Evolutionary conservation across 2,329 filamentous ascomycete species (phyloP), one percentile per base, ranked within the genome.

Genomic region (Chrysoporthe puriensis): DNA sequence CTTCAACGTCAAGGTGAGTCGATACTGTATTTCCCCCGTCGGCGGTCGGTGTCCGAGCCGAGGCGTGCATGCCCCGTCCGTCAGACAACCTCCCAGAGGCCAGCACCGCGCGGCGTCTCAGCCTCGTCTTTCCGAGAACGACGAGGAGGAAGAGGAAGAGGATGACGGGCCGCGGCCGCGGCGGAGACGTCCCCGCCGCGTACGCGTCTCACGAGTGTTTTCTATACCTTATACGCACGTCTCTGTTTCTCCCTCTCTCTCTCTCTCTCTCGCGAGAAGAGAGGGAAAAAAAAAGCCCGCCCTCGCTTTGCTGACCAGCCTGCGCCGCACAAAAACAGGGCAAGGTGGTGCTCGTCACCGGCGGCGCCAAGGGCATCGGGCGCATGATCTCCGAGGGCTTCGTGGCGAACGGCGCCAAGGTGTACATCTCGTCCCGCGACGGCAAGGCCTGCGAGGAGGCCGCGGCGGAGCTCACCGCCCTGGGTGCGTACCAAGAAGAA

Each of bases 341-440:
- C 76, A 88, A 88, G 79, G 83, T 86, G 63, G 84, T 87, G 72
- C 82, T 88, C 68, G 81, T 88, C 63, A 88, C 86, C 5, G 86
- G 86, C 70, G 84, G 84, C 63, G 85, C 83, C 58, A 86, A 89
- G 74, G 88, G 88, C 71, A 86, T 91, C 70, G 89, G 89, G 18
- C 85, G 85, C 68, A 91, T 91, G 88, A 91, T 91, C 70, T 85
- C 86, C 43, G 81, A 88, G 66, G 89, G 87, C 67, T 90, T 89
- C 77, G 82, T 90, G n/a, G 76, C 81, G 66, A 90, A 89, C 77
- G 87, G 88, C 66, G 85, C 85, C 48, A 86, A 81, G 62, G 88
- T 91, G 18, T 91, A 90, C 81, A 86, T 91, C 69, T 86, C 87
- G 6, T 90, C 87, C 6, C 84, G 89, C 72, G 87, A 90, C 76